These are phyloP conservation scores for Lonicera japonica DNA, from an alignment of 129 eudicot species.

Conservation along the genomic window DNA sequence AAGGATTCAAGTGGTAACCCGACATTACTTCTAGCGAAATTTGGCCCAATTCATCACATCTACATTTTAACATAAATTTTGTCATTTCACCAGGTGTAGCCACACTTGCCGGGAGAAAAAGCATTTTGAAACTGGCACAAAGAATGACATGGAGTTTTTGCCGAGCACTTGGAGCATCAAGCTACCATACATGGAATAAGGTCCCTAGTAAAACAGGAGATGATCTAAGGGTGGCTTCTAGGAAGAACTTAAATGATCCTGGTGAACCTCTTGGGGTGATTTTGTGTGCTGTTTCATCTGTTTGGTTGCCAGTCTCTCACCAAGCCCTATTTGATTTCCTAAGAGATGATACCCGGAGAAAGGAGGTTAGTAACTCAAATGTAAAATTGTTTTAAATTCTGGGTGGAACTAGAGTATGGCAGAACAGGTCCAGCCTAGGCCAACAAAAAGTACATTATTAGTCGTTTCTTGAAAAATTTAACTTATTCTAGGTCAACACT, in stretches of 20 bases:
- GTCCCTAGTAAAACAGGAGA: constrained; percentile 61
- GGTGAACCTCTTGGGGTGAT: constrained; percentile 90
- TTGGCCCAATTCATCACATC: background rate
- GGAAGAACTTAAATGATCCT: constrained; percentile 78
- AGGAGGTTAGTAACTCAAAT: constrained; percentile 45
- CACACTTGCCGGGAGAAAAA: constrained; percentile 87
- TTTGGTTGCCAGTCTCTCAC: constrained; percentile 84
- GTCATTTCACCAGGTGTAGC: constrained; percentile 48
- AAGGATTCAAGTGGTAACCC: constrained; percentile 77
- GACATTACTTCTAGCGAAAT: background rate
- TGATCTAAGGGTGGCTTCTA: constrained; percentile 73
- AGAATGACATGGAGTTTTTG: constrained; percentile 83
- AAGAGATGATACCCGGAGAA: constrained; percentile 71
- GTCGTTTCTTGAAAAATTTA: too few relatives aligned
- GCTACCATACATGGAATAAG: constrained; percentile 71
- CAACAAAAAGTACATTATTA: too few relatives aligned
- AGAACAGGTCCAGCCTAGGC: too few relatives aligned
- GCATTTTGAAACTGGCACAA: constrained; percentile 73
- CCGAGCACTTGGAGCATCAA: constrained; percentile 80
- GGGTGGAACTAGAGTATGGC: too few relatives aligned
- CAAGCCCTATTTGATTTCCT: constrained; percentile 64
- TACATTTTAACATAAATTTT: background rate
- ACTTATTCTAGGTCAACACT: too few relatives aligned
- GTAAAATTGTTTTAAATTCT: background rate
- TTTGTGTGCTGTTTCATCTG: constrained; percentile 75